phyloP scores from a whole-genome alignment of 1,139 yeast genomes.

The Debaryomycetaceae sp. region DNA sequence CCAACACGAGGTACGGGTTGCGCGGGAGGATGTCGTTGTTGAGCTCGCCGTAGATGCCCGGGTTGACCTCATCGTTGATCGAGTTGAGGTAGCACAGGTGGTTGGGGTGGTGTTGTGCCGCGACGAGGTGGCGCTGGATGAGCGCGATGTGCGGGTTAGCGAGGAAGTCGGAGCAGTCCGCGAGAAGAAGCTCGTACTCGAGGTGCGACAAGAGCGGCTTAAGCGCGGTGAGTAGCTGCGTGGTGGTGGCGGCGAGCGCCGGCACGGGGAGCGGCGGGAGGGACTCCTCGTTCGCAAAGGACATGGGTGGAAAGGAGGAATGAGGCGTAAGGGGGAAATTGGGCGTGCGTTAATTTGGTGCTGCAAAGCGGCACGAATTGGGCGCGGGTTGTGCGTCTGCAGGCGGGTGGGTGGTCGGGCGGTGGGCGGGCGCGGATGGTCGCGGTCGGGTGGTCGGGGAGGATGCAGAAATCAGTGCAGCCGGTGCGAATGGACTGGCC shows the following conservation, averaged over 20 bases:
- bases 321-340: no score
- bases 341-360: no score
- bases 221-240: slow-evolving; percentile 44
- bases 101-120: slow-evolving; percentile 35
- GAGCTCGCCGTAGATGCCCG: slow-evolving; percentile 63
- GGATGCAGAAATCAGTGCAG: no score
- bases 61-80: slow-evolving; percentile 54
- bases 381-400: no score
- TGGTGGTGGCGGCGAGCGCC: slow-evolving; percentile 37
- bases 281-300: slow-evolving; percentile 19
- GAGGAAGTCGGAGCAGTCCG: slow-evolving; percentile 43
- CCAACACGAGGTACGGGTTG: slow-evolving; percentile 68
- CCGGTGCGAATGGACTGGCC: no score
- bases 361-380: no score
- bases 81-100: slow-evolving; percentile 54
- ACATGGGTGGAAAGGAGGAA: no score
- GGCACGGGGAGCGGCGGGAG: slow-evolving; percentile 58
- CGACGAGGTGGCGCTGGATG: slow-evolving; percentile 50
- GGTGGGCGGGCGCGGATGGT: no score
- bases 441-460: no score
- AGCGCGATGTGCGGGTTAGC: slow-evolving; percentile 35
- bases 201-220: slow-evolving; percentile 45
- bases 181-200: slow-evolving; percentile 35
- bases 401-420: no score
- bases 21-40: slow-evolving; percentile 67